Base-by-base conservation (phyloP, 305 asterid species). In the Solanum hybrid region DNA sequence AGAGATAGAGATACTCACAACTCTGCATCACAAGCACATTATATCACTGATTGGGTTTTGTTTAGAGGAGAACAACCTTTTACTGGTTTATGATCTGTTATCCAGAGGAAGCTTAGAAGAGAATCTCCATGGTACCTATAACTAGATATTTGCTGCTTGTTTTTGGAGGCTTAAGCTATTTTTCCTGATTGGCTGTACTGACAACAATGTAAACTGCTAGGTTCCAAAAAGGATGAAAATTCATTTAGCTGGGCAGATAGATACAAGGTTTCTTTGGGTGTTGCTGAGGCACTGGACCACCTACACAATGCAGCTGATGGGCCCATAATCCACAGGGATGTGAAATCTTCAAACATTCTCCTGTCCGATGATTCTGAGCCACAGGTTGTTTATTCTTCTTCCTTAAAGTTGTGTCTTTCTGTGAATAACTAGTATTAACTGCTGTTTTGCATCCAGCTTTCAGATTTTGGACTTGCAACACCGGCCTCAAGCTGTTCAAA, bases 41-140 rank as follows among this genome's bases (percentile, higher is more conserved):
- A 93, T 97, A 88, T 92, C 97, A 31, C 92, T 97, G 89, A 90
- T 94, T 22, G 99, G 99, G 26, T 94, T 96, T 91, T 95, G 98
- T 92, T 92, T 92, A 82, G 98, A 95, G 94, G 94, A 94, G 57
- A 92, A 93, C 90, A 92, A 87, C 90, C 91, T 94, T 46, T 94
- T 96, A 78, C 88, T 97, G 93, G 99, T 95, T 73, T 97, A 97
- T 92, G 94, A 97, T 91, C 95, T 97, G 91, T 91, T 97, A 80
- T 93, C 98, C 79, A 94, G 94, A 92, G 99, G 99, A 89, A 95
- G 98, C 94, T 92, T 97, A 90, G 98, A 97, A 92, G 98, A 97
- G 89, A 94, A 93, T 94, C 98, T 97, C 87, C 98, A 95, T 82
- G 98, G 98, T 97, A 94, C n/a, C 73, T 40, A 20, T 84, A 28